Evolutionary conservation across 2,329 filamentous ascomycete genomes (phyloP), one percentile per base, ranked within the genome.

Genomic region (Colletotrichum theobromicola): DNA sequence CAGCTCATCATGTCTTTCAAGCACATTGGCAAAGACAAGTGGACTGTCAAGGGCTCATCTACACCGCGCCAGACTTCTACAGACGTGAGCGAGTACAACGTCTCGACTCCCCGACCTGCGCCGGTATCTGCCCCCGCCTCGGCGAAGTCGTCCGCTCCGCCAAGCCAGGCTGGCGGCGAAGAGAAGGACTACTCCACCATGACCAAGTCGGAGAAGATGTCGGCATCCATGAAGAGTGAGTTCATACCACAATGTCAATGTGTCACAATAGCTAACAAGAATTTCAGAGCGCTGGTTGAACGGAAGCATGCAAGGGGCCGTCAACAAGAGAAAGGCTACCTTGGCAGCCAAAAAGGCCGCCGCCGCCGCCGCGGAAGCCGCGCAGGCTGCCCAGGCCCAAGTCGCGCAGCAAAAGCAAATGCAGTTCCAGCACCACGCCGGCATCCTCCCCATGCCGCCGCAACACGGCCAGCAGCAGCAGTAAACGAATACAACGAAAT

Each of bases 141-240:
- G 8, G 67, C 76, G 26, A 69, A 76, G 55, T 74, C 74, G 4
- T 77, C 74, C 1, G 74, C 76, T 2, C 67, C 76, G 16, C 70
- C 76, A 16, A 77, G 76, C 68, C 76, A 76, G 46, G 71, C 71
- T 5, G 74, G 67, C 15, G 73, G 66, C 16, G 85, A 87, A 30
- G 85, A 88, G 72, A 91, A 91, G 83, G 89, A 91, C 67, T 92
- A 92, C 78, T 87, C 88, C 42, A 85, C 88, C 57, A 91, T 92
- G 90, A 91, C 89, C 62, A 92, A 92, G 83, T 91, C 89, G 34
- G 90, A 92, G 82, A 92, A 92, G 85, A 92, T 92, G 90, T 90
- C 88, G n/a, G 87, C 87, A 21, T 91, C 90, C 4, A 92, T 92
- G 90, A 91, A 91, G 84, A 89, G 90, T 91, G 84, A 83, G 87